These are phyloP conservation scores for Castanea mollissima DNA, from an alignment of 306 rosid species.

Conservation along the genomic window DNA sequence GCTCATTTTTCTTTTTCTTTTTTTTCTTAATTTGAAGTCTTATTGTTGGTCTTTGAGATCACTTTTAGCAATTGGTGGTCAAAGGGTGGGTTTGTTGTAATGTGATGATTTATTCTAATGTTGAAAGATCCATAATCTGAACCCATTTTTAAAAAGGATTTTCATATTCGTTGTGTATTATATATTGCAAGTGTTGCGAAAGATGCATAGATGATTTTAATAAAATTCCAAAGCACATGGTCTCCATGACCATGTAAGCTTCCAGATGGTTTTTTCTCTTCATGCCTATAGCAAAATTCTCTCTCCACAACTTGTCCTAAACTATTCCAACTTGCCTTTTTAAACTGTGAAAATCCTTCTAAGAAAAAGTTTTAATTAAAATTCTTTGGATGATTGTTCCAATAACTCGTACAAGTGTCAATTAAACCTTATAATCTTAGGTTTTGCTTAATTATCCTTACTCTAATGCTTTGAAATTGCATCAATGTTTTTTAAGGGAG, in stretches of 20 bases:
- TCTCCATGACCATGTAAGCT: conserved; percentile 12
- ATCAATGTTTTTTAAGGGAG: too few species aligned
- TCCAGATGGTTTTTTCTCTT: background rate
- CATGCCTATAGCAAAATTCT: conserved; percentile 7
- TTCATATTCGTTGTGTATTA: background rate
- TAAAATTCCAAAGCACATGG: conserved; percentile 32
- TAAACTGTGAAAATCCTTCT: background rate
- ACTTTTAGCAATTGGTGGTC: conserved; percentile 6
- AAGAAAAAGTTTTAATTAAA: too few species aligned
- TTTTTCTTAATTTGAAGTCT: background rate
- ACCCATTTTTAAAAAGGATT: background rate
- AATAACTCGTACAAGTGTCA: too few species aligned
- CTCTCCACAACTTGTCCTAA: background rate
- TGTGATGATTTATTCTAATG: background rate
- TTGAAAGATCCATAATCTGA: background rate
- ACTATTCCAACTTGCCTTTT: background rate
- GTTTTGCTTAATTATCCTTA: too few species aligned
- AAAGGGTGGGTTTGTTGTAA: conserved; percentile 13
- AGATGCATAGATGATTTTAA: conserved; percentile 8
- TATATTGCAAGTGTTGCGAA: conserved; percentile 18
- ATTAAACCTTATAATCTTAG: too few species aligned
- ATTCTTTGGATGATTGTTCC: too few species aligned
- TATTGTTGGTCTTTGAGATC: background rate
- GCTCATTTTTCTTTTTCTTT: background rate
- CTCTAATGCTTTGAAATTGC: too few species aligned